Conservation (phyloP, 2,329 filamentous ascomycete species). For the Calonectria pseudoreteaudii region DNA sequence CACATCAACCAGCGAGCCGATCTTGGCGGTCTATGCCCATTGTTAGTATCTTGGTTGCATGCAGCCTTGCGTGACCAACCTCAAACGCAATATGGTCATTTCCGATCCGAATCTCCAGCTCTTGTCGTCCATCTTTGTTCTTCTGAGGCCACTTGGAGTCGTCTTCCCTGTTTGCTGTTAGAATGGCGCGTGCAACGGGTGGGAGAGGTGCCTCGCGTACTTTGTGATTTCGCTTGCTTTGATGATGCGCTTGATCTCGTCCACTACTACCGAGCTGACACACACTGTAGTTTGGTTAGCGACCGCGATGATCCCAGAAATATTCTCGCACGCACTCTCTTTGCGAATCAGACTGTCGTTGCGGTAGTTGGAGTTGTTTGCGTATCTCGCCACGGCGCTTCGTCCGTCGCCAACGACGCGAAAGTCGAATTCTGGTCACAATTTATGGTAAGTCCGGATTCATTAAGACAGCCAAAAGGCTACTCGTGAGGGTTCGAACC, state of each 20-base stretch:
- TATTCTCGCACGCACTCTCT: conserved; percentile 80
- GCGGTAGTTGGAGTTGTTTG: conserved; percentile 99
- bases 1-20: conserved; percentile 95
- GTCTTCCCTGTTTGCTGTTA: conserved; percentile 77
- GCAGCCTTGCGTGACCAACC: conserved; percentile 61
- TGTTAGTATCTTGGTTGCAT: conserved; percentile 26
- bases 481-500: conserved; percentile 63
- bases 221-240: conserved; percentile 98
- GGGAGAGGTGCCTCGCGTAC: conserved; percentile 60
- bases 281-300: conserved; percentile 76
- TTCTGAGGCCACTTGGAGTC: conserved; percentile 99
- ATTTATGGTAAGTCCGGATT: conserved; percentile 16
- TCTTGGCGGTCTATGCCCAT: conserved; percentile 85
- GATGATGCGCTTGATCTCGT: conserved; percentile 97
- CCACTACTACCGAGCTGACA: conserved; percentile 88
- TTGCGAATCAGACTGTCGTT: conserved; percentile 99
- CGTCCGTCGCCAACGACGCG: conserved; percentile 91
- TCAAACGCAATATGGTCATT: conserved; percentile 98
- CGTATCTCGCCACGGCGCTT: conserved; percentile 94
- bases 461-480: not conserved
- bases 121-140: conserved; percentile 98
- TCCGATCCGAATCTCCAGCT: conserved; percentile 92
- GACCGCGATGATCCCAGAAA: not conserved
- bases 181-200: conserved; percentile 12
- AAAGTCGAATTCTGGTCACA: conserved; percentile 89